phyloP scores from a whole-genome alignment of 2,329 filamentous ascomycete genomes.

The Trichoderma hamatum region DNA sequence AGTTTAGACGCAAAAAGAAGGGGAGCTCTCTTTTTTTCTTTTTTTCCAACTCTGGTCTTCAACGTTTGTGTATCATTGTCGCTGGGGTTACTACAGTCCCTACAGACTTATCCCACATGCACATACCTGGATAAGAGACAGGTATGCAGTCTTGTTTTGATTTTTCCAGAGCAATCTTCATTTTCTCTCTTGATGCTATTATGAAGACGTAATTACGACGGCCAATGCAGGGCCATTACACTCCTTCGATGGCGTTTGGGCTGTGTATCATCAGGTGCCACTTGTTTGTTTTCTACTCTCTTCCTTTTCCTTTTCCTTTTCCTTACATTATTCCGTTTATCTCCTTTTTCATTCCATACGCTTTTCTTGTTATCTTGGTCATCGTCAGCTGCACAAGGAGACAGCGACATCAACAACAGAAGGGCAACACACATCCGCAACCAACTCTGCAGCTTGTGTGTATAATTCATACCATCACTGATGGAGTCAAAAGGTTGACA shows the following conservation, averaged over 20 bases:
- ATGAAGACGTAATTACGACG: conserved; percentile 47
- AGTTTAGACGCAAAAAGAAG: background rate
- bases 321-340: too few species aligned
- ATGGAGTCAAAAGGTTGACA: background rate
- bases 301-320: background rate
- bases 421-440: conserved; percentile 4
- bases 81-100: conserved; percentile 16
- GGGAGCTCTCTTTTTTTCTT: background rate
- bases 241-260: conserved; percentile 43
- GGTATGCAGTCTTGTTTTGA: conserved; percentile 13
- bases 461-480: conserved; percentile 20
- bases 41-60: background rate
- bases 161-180: conserved; percentile 22
- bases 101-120: background rate
- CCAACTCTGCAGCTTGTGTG: conserved; percentile 9
- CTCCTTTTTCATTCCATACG: conserved; percentile 2
- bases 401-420: conserved; percentile 20
- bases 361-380: conserved; percentile 4
- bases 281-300: conserved; percentile 21
- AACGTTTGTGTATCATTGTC: background rate
- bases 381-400: conserved; percentile 19
- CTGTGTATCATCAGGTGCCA: conserved; percentile 38
- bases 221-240: conserved; percentile 42
- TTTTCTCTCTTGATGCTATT: conserved; percentile 27
- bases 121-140: background rate